Base-by-base conservation (phyloP, 352 stramenopile genomes). In the Plasmopara halstedii region DNA sequence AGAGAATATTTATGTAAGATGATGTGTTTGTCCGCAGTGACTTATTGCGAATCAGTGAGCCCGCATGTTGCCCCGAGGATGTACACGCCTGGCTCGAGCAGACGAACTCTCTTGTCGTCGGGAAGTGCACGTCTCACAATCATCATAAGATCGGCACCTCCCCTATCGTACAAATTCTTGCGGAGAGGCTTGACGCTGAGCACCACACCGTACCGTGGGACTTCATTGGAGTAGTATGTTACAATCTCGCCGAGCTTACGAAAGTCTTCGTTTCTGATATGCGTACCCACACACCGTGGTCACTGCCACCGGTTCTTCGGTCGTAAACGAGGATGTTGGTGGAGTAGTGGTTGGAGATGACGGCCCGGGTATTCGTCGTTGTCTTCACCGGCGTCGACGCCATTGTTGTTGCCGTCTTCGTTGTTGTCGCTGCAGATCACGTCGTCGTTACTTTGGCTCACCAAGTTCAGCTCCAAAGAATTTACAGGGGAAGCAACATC, bases 131-230 rank as follows among this genome's bases (percentile, higher is more conserved):
- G 26, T 11, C 26, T 6, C 26, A 31, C 26, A 11, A 11, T 31
- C 26, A 26, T 19, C 36, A 42, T 19, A 17, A 20, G 18, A 29
- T 20, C 36, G 36, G 36, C 20, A 29, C 19, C 36, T 8, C 22
- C 20, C n/a, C 36, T 20, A 17, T 42, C 36, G 36, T 29, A 42
- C 11, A 42, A 20, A 29, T 42, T 42, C 19, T 15, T 29, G 18
- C 36, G 36, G 9, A 42, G 36, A 17, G 36, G n/a, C 36, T 42
- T 42, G 36, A 42, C 27, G 36, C 18, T 19, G 36, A 42, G 18
- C 36, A 29, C 36, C 18, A 42, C 20, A 29, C 36, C 36, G 36
- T 20, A 42, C 20, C 20, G 2, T 19, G 36, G 36, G 7, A 42
- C 36, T 11, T 7, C 36, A 4, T 42, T 42, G 19, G 11, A 26